Base-by-base conservation (phyloP, 2,329 filamentous ascomycete genomes). In the Cladobotryum protrusum region DNA sequence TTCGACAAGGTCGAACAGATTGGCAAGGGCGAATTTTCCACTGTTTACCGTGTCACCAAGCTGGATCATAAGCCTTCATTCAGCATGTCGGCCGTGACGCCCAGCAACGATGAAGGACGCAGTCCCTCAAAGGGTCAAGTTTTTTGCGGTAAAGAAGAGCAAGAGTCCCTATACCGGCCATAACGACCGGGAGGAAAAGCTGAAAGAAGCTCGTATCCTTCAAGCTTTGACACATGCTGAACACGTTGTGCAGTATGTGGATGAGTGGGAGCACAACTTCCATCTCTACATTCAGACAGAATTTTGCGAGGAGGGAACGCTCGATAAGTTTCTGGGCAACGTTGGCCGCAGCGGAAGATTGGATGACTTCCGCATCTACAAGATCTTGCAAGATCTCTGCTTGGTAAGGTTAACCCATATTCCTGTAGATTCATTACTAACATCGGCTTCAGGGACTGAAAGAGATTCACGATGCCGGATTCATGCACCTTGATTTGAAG, bases 281-380 rank as follows among this genome's bases (percentile, higher is more conserved):
- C 84, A 92, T 63, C 79, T 99, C 9, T 99, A 96, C 71, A 97
- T 99, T 53, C 92, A 97, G 72, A 97, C 92, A 0, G 93, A 99
- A 63, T 97, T 85, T 64, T 99, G 93, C 62, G 91, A 96, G 65
- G 89, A 96, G 64, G 93, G 93, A 14, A 95, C 89, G 53, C 73
- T 99, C 40, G 87, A 95, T 64, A 78, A 83, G 14, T 99, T 97
- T 64, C 76, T 99, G 29, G 79, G 82, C n/a, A 81, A 86, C 51
- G 82, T 89, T 53, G 93, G 93, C 19, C 78, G 85, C 54, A 89
- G 87, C 64, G 91, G 89, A 43, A 82, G 92, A 59, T 72, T 99
- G 57, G 93, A 99, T 68, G 93, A 97, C 66, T 99, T 99, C 71
- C 82, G 93, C 54, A 96, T 97, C 67, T 99, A 93, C 89, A 99